Evolutionary conservation across 192 early-diverging fungal species (phyloP).

Genomic region (Powellomyces hirtus): DNA sequence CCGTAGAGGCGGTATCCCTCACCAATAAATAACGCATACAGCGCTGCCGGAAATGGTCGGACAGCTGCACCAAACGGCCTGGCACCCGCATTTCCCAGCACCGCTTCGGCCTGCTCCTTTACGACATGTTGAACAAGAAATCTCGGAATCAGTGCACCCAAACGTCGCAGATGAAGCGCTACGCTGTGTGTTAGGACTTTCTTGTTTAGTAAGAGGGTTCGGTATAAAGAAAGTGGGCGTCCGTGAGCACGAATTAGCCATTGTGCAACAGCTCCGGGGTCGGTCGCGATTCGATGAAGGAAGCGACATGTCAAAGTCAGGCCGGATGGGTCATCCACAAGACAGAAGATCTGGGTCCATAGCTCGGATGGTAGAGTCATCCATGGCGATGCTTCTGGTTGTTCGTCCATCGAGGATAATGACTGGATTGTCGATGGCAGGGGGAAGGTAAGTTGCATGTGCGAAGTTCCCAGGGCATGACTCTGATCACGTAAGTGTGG

Average conservation of each 20-base stretch:
- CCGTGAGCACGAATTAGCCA: constrained; percentile 8
- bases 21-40: constrained; percentile 13
- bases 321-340: background rate
- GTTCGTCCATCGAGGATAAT: no score
- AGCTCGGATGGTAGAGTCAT: constrained; percentile 28
- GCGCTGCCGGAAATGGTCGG: background rate
- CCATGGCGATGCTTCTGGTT: no score
- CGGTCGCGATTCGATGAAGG: background rate
- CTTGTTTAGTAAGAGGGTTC: background rate
- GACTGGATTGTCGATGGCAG: no score
- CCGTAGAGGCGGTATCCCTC: constrained; percentile 15
- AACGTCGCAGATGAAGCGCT: background rate
- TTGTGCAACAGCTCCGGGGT: background rate
- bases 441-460: no score
- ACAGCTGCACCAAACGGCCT: background rate
- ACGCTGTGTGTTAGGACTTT: constrained; percentile 1
- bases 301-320: background rate
- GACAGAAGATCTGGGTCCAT: constrained; percentile 18
- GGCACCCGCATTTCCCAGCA: background rate
- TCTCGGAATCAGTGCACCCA: background rate
- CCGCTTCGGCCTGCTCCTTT: background rate
- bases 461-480: no score
- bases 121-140: constrained; percentile 22
- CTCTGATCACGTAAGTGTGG: no score
- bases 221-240: background rate